Base-by-base conservation (phyloP, 306 rosid genomes). In the Mucuna pruriens region DNA sequence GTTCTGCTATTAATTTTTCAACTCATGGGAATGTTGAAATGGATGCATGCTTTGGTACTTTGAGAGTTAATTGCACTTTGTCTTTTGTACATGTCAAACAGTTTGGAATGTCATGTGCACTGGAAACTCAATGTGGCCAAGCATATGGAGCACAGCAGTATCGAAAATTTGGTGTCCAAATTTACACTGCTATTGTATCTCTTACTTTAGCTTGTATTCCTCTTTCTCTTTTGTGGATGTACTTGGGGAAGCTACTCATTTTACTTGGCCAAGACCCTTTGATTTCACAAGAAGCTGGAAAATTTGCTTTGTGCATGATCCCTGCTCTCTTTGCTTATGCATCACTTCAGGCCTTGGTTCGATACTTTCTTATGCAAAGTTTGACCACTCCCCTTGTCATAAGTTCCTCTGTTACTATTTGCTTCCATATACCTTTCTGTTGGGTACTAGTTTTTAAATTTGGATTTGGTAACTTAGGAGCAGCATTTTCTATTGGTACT, bases 261-360 rank as follows among this genome's bases (percentile, higher is more conserved):
- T 76, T 89, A 2, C 61, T 91, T 51, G 98, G 97, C 9, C 98
- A 95, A 86, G 95, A 95, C 88, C 97, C 97, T 87, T 68, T 80
- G 84, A 87, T 95, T 80, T 86, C 97, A 58, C 83, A 48, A 12
- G 95, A 91, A 85, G 91, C 97, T 13, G 97, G 97, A 8, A 90
- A 83, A 54, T 90, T 89, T 85, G 83, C 88, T 9, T 4, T 83
- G 7, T 90, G 90, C 82, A 88, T 91, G 68, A 82, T 94, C 57
- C 98, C 98, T 70, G 90, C 94, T 38, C 94, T 94, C 34, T 89
- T 91, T 71, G 98, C 90, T n/a, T 89, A 84, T 48, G 97, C 84
- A 67, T 44, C 81, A 38, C 97, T 92, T 65, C 94, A 89, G 62
- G 75, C 91, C 19, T 78, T 94, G 9, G 80, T 91, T 62, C 83